Conservation (phyloP, 768 basidiomycete genomes). For the Mycena polygramma region DNA sequence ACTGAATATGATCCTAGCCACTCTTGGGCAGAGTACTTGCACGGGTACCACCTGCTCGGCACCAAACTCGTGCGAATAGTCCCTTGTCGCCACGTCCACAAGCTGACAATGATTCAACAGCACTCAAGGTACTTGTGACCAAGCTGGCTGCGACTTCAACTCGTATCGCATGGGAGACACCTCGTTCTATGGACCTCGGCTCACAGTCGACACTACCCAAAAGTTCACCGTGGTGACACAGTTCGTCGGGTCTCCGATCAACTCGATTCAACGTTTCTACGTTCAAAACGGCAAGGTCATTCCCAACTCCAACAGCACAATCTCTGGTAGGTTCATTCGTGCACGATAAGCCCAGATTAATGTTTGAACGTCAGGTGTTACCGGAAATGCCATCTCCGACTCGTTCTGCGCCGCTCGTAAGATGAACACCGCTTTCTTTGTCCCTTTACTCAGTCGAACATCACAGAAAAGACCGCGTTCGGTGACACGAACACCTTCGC, state of each 20-base stretch:
- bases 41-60: constrained; percentile 47
- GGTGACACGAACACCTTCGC: not conserved
- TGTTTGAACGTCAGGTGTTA: constrained; percentile 34
- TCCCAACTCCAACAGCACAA: constrained; percentile 52
- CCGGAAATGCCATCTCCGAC: not conserved
- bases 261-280: constrained; percentile 58
- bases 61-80: constrained; percentile 9
- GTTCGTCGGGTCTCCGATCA: constrained; percentile 49
- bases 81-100: not conserved
- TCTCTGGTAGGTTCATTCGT: constrained; percentile 44
- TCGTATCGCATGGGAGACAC: constrained; percentile 38
- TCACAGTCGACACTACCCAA: constrained; percentile 54
- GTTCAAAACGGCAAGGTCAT: constrained; percentile 45
- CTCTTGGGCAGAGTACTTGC: constrained; percentile 49
- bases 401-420: constrained; percentile 51
- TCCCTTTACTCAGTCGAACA: not conserved
- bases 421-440: not conserved
- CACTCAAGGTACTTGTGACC: not conserved
- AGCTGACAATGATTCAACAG: constrained; percentile 29
- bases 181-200: constrained; percentile 53
- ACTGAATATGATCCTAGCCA: constrained; percentile 23
- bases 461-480: not conserved
- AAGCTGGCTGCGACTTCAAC: not conserved
- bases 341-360: not conserved
- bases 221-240: constrained; percentile 57